These are phyloP conservation scores for Aspergillus biplanus DNA, from an alignment of 495 filamentous ascomycete species.

Conservation along the genomic window DNA sequence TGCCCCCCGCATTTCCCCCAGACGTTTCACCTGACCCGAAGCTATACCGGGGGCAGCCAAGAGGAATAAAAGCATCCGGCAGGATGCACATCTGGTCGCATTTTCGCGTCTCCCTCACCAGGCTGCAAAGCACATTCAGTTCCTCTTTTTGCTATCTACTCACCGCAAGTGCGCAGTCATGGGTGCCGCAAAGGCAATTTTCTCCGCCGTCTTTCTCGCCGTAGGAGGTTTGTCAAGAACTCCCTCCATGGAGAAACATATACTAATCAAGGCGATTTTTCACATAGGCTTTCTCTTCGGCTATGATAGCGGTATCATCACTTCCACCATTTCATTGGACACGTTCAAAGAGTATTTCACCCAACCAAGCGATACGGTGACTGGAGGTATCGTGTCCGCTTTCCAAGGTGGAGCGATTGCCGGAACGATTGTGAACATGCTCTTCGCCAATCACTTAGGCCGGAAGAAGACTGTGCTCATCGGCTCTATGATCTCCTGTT, in stretches of 20 bases:
- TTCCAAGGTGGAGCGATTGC: conserved; percentile 50
- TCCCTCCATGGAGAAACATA: too few species aligned
- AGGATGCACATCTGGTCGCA: too few species aligned
- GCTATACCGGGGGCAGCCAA: too few species aligned
- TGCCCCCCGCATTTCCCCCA: too few species aligned
- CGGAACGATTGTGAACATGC: conserved; percentile 47
- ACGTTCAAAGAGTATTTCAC: conserved; percentile 48
- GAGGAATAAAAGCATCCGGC: too few species aligned
- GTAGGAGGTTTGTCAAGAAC: conserved; percentile 23
- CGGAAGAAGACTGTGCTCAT: conserved; percentile 45
- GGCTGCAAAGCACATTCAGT: too few species aligned
- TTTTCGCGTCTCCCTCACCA: too few species aligned
- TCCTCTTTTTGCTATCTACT: too few species aligned
- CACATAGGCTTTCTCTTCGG: conserved; percentile 32
- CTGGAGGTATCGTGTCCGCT: conserved; percentile 52
- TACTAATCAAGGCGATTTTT: too few species aligned
- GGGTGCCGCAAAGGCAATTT: conserved; percentile 25
- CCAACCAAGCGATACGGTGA: conserved; percentile 37
- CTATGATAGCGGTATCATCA: conserved; percentile 45
- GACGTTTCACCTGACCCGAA: too few species aligned
- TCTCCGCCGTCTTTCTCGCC: conserved; percentile 33
- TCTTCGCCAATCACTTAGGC: conserved; percentile 48
- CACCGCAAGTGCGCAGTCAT: conserved; percentile 1
- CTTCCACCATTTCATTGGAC: conserved; percentile 43
- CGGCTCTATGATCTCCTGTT: conserved; percentile 43